Conservation (phyloP, 306 rosid species). For the Castanea mollissima region DNA sequence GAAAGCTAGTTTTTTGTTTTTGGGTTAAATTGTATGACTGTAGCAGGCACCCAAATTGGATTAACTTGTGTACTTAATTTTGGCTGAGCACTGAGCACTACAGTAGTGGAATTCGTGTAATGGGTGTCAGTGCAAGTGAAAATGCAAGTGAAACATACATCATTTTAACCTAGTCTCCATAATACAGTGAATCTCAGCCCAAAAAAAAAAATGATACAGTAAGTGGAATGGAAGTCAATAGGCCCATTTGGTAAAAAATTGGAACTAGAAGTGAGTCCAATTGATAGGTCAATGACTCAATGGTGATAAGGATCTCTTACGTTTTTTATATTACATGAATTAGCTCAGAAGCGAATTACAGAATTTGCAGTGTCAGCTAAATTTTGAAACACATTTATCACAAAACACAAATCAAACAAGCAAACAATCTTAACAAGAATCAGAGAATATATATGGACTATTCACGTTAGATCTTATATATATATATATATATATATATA, state of each 20-base stretch:
- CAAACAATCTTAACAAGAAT: not conserved
- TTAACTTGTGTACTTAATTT: not conserved
- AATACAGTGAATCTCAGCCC: not conserved
- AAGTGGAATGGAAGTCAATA: not conserved
- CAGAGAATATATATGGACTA: too few species aligned
- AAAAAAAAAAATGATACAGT: not conserved
- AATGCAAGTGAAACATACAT: not conserved
- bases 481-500: too few species aligned
- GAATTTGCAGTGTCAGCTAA: too few species aligned
- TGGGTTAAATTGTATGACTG: not conserved
- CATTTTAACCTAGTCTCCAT: not conserved
- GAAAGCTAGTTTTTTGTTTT: not conserved
- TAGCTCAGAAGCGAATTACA: not conserved
- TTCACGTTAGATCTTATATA: not conserved
- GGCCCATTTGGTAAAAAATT: not conserved
- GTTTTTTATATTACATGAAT: not conserved
- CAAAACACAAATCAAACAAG: not conserved
- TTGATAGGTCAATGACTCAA: not conserved
- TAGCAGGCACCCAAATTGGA: not conserved
- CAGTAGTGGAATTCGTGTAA: not conserved
- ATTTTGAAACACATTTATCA: not conserved
- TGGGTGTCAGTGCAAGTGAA: not conserved
- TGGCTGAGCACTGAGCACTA: not conserved
- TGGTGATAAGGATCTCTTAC: not conserved
- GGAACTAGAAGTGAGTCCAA: not conserved